Percentiles rank a stretch among this genome's conserved stretches.
Evolutionary conservation across 805 yeast genomes (phyloP).

Genomic region (Ogataea populi-albae): DNA sequence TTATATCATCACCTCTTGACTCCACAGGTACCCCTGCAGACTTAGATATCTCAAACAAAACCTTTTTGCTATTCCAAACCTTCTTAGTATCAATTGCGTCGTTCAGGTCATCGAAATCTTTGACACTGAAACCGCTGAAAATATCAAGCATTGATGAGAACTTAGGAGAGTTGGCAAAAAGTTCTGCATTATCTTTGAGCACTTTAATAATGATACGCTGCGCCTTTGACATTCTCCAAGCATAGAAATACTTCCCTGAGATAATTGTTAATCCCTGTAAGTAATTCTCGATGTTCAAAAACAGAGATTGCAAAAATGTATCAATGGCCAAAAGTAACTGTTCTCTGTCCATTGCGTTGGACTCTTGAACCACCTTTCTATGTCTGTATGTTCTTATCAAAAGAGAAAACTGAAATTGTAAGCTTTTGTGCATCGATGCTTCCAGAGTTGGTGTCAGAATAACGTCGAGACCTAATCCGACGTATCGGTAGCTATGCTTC

Average conservation of each 20-base stretch:
- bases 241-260: constrained; percentile 59
- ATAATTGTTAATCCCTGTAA: constrained; percentile 40
- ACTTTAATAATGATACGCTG: constrained; percentile 40
- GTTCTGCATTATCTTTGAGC: constrained; percentile 21
- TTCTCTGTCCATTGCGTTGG: constrained; percentile 2
- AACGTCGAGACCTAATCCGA: constrained; percentile 39
- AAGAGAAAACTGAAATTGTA: constrained; percentile 29
- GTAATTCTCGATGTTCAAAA: constrained; percentile 42
- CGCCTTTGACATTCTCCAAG: constrained; percentile 66
- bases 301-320: constrained; percentile 16
- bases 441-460: constrained; percentile 38
- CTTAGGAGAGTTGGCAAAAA: constrained; percentile 1
- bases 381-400: constrained; percentile 31
- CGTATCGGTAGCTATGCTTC: constrained; percentile 25
- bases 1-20: background rate
- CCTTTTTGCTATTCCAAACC: constrained; percentile 6
- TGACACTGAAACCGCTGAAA: constrained; percentile 15
- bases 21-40: constrained; percentile 6
- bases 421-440: constrained; percentile 37
- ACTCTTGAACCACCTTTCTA: constrained; percentile 18
- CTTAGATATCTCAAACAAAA: background rate
- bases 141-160: constrained; percentile 10
- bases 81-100: background rate
- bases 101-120: constrained; percentile 15
- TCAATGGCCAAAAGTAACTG: constrained; percentile 13